These are phyloP conservation scores for Tolypocladium tundrense DNA, from an alignment of 2,329 filamentous ascomycete species.

Conservation along the genomic window DNA sequence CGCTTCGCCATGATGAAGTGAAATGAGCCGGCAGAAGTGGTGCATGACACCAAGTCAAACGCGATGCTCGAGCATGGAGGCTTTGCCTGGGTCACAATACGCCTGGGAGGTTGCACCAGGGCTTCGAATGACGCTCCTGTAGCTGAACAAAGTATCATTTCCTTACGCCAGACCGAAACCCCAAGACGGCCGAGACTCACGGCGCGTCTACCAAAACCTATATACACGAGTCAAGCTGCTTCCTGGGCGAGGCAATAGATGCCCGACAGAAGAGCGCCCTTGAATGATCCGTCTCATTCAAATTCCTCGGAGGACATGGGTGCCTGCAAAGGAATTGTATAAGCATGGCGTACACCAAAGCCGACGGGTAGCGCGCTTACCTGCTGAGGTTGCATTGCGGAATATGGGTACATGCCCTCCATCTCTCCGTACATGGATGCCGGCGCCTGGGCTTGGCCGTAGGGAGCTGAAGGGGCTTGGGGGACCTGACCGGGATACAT, in stretches of 20 bases:
- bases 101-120: not conserved
- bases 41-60: not conserved
- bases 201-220: conserved; percentile 1
- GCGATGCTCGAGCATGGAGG: not conserved
- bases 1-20: conserved; percentile 54
- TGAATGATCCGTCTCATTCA: conserved; percentile 12
- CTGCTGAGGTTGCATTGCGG: conserved; percentile 72
- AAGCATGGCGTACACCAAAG: conserved; percentile 1
- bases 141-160: not conserved
- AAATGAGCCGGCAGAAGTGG: conserved; percentile 3
- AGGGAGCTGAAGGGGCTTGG: conserved; percentile 57
- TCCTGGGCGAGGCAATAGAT: not conserved
- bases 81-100: not conserved
- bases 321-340: conserved; percentile 18
- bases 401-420: conserved; percentile 78
- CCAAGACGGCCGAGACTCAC: not conserved
- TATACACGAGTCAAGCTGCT: conserved; percentile 5
- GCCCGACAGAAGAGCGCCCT: not conserved
- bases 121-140: not conserved
- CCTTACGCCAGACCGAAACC: conserved; percentile 10
- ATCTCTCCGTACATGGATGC: conserved; percentile 65
- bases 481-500: conserved; percentile 81
- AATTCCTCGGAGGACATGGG: conserved; percentile 36
- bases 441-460: conserved; percentile 65
- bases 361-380: conserved; percentile 36